These are phyloP conservation scores for Phyllosticta citrichinensis DNA, from an alignment of 2,329 filamentous ascomycete genomes.

Conservation along the genomic window DNA sequence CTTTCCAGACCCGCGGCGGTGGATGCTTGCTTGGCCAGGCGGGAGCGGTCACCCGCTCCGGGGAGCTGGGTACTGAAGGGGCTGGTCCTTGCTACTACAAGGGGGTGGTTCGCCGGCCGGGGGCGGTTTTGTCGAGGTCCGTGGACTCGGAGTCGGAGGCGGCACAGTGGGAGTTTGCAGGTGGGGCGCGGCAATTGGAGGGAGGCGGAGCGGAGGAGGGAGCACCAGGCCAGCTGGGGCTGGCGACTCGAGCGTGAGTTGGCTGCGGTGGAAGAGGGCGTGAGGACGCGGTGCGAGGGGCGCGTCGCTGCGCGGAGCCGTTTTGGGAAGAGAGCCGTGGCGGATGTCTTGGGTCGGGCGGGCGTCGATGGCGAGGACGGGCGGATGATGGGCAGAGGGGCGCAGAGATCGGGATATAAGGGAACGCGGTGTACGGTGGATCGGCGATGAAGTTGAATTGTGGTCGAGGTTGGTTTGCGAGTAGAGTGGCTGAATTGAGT, in stretches of 20 bases:
- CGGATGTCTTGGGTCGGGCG: background rate
- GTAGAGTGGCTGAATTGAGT: background rate
- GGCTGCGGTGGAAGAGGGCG: too few relatives aligned
- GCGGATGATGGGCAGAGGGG: background rate
- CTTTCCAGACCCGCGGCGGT: background rate
- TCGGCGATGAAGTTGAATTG: background rate
- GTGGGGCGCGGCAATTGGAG: background rate
- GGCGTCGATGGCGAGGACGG: background rate
- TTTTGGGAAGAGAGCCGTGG: background rate
- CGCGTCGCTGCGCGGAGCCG: background rate
- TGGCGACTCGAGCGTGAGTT: too few relatives aligned
- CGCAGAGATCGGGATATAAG: background rate
- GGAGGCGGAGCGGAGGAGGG: too few relatives aligned
- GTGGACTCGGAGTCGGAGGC: background rate
- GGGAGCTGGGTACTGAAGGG: background rate
- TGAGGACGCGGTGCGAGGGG: too few relatives aligned
- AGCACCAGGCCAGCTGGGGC: too few relatives aligned
- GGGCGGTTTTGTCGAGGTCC: too few relatives aligned
- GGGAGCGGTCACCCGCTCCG: background rate
- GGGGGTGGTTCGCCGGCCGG: background rate
- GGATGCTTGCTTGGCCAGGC: background rate
- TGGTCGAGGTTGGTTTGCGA: background rate
- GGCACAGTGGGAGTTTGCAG: background rate
- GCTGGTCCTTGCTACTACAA: background rate
- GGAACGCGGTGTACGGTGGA: background rate